phyloP scores from a whole-genome alignment of 768 basidiomycete genomes.

The Lentinus brumalis region DNA sequence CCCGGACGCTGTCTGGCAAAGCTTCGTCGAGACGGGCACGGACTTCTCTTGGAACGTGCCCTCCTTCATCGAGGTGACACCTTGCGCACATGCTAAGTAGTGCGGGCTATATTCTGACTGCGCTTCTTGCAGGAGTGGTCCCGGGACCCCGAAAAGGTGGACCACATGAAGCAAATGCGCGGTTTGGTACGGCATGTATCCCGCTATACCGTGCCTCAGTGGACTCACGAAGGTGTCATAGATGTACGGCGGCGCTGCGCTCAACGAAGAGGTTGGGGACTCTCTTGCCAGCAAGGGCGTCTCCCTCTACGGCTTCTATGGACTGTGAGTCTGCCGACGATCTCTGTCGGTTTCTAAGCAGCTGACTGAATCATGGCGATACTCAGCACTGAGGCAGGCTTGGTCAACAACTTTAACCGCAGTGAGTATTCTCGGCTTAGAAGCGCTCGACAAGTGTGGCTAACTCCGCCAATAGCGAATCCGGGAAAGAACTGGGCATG shows the following conservation, averaged over 20 bases:
- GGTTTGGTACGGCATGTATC: not conserved
- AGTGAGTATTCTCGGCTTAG: not conserved
- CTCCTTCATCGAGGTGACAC: slow-evolving; percentile 20
- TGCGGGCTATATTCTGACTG: not conserved
- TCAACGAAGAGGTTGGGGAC: slow-evolving; percentile 12
- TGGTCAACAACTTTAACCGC: slow-evolving; percentile 4
- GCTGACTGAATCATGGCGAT: not conserved
- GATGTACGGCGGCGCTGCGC: slow-evolving; percentile 16
- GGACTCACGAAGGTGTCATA: not conserved
- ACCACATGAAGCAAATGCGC: slow-evolving; percentile 15
- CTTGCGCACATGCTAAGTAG: not conserved
- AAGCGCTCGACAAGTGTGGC: too few relatives aligned
- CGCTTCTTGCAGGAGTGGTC: slow-evolving; percentile 16
- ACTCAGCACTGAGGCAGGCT: slow-evolving; percentile 15
- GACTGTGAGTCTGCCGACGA: slow-evolving; percentile 1
- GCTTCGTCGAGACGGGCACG: slow-evolving; percentile 1
- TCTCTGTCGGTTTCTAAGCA: not conserved
- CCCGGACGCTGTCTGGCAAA: slow-evolving; percentile 16
- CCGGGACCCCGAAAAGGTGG: slow-evolving; percentile 21
- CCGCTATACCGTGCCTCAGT: not conserved
- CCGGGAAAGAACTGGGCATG: slow-evolving; percentile 17
- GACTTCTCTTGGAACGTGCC: slow-evolving; percentile 20
- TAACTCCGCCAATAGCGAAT: not conserved
- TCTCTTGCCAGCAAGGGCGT: slow-evolving; percentile 11
- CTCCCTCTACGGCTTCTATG: slow-evolving; percentile 8